phyloP scores from a whole-genome alignment of 2,329 filamentous ascomycete species.

The Phoma herbarum region DNA sequence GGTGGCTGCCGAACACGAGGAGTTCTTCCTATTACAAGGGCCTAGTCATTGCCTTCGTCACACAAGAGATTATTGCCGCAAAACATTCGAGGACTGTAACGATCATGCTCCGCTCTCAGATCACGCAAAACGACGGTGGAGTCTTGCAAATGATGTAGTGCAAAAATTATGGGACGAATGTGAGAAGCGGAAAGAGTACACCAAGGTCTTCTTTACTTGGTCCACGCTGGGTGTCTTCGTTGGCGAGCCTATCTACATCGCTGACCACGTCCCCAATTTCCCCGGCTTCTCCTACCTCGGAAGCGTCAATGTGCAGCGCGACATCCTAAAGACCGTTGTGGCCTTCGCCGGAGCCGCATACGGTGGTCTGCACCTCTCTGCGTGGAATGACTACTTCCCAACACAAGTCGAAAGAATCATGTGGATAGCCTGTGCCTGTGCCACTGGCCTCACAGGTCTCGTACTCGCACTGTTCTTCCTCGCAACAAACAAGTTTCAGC shows the following conservation, averaged over 20 bases:
- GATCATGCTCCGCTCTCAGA: conserved; percentile 19
- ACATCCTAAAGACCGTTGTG: conserved; percentile 29
- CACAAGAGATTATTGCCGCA: conserved; percentile 30
- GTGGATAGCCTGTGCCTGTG: conserved; percentile 38
- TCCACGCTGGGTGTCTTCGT: conserved; percentile 32
- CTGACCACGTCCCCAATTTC: conserved; percentile 30
- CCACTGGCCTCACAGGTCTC: conserved; percentile 35
- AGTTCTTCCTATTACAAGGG: conserved; percentile 32
- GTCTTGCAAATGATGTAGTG: conserved; percentile 24
- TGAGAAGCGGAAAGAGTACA: conserved; percentile 24
- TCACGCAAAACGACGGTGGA: conserved; percentile 27
- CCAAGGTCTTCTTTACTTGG: conserved; percentile 33
- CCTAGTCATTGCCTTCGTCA: conserved; percentile 29
- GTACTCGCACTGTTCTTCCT: conserved; percentile 38
- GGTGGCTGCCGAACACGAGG: conserved; percentile 29
- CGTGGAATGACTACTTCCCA: conserved; percentile 43
- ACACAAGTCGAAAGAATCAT: conserved; percentile 31
- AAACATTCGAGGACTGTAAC: conserved; percentile 30
- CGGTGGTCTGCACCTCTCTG: conserved; percentile 40
- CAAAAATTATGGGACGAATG: conserved; percentile 30
- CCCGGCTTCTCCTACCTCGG: conserved; percentile 34
- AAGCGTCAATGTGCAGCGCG: conserved; percentile 33
- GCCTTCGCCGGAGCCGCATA: conserved; percentile 39
- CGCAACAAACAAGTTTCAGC: conserved; percentile 26
- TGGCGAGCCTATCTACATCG: conserved; percentile 31